Base-by-base conservation (phyloP, 169 alveolate genomes). In the Theileria parva region DNA sequence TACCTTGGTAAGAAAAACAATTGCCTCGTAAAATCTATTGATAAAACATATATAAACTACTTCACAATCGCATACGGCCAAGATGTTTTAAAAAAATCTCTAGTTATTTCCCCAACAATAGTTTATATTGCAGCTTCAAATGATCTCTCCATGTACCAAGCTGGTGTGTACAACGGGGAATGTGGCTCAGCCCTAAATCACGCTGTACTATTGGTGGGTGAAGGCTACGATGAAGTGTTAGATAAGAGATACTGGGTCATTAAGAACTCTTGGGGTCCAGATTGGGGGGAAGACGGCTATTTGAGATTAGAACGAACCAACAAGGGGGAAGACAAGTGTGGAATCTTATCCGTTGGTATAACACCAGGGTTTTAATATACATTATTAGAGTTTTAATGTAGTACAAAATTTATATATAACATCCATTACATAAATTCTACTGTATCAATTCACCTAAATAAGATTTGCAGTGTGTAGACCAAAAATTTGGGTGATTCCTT, bases 111-210 rank as follows among this genome's bases (percentile, higher is more conserved):
- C 11, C 96, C 96, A 9, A 94, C 96, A 37, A 92, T 97, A 25
- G 96, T 97, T 23, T 96, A 96, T 34, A 90, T 97, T 59, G 96
- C 94, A 83, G 98, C 96, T 37, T 60, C 85, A 60, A 81, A 84
- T 28, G 95, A 94, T 90, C 80, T 84, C 73, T 77, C 92, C 80
- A 87, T 67, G 86, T 97, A 97, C 86, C 59, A 63, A 21, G 92
- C 91, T 7, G 96, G 96, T 12, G 61, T 93, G 1, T 87, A 64
- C 66, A 81, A 86, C 70, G 93, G 92, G 4, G 79, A 74, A 7
- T 93, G 96, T 67, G 79, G 70, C 19, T 1, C 1, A 13, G 64
- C 32, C 23, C 63, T 88, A 30, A 92, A 95, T 64, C 97, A 94
- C 75, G 96, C 95, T 13, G 96, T 94, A 8, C 81, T 92, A 9